Percentiles rank a stretch among this genome's conserved stretches.
Evolutionary conservation across 371 early-diverging fungal species (phyloP).

Genomic region (Saksenaea oblongispora): DNA sequence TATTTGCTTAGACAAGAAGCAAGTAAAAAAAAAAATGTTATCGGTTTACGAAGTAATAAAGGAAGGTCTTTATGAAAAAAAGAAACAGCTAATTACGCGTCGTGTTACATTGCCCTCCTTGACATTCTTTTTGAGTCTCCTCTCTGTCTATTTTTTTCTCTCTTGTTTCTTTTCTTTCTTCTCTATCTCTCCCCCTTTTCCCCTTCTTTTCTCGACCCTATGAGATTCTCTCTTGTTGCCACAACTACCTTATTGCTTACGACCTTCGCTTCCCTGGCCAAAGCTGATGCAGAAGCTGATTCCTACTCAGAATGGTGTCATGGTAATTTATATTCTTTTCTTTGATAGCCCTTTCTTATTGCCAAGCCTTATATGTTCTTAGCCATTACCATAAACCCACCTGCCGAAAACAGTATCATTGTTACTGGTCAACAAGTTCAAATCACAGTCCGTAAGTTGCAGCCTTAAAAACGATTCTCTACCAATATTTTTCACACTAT

Average conservation of each 20-base stretch:
- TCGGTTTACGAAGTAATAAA: background rate
- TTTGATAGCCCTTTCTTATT: background rate
- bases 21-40: slow-evolving; percentile 1
- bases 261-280: slow-evolving; percentile 27
- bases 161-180: slow-evolving; percentile 10
- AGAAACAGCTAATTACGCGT: background rate
- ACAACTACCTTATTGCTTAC: slow-evolving; percentile 38
- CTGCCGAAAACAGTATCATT: slow-evolving; percentile 22
- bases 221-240: slow-evolving; percentile 53
- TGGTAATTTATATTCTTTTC: slow-evolving; percentile 21
- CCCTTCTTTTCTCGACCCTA: slow-evolving; percentile 12
- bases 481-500: no score
- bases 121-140: background rate
- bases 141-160: slow-evolving; percentile 10
- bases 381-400: slow-evolving; percentile 21
- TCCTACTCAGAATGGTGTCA: slow-evolving; percentile 46
- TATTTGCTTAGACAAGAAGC: background rate
- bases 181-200: background rate
- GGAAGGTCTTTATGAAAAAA: background rate
- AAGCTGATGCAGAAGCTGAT: slow-evolving; percentile 46
- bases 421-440: slow-evolving; percentile 34
- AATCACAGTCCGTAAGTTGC: slow-evolving; percentile 36
- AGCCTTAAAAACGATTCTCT: slow-evolving; percentile 1
- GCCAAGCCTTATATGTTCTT: background rate
- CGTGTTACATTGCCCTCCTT: slow-evolving; percentile 19